A percentile compares a stretch with the other conserved stretches of the same genome.
phyloP scores from a whole-genome alignment of 108 stramenopile species.

The Skeletonema marinoi region DNA sequence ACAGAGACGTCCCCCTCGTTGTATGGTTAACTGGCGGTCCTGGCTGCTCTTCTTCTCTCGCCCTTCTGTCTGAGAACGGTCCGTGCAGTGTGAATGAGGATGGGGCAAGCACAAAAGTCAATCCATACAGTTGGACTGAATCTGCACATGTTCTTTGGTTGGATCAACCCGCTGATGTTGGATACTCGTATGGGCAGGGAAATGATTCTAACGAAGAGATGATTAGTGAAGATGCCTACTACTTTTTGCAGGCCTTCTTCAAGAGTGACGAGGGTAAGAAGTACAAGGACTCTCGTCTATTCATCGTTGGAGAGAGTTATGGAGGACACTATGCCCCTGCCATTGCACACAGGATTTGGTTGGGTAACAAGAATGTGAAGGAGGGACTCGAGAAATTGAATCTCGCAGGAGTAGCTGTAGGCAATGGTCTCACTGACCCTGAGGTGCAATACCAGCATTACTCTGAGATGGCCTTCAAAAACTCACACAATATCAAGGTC shows the following conservation, averaged over 20 bases:
- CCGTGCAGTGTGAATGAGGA: constrained; percentile 92
- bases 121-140: constrained; percentile 94
- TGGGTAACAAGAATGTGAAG: constrained; percentile 58
- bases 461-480: constrained; percentile 94
- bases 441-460: constrained; percentile 91
- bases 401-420: constrained; percentile 90
- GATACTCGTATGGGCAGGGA: constrained; percentile 89
- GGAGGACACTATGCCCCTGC: constrained; percentile 98
- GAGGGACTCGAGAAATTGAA: constrained; percentile 67
- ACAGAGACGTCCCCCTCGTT: constrained; percentile 74
- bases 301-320: constrained; percentile 90
- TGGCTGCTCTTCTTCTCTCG: constrained; percentile 87
- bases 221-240: constrained; percentile 94
- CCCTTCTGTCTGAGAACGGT: constrained; percentile 95
- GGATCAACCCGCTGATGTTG: constrained; percentile 97
- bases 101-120: constrained; percentile 83
- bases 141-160: constrained; percentile 96
- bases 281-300: constrained; percentile 72
- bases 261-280: constrained; percentile 83
- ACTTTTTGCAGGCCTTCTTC: constrained; percentile 93
- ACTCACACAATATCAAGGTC: constrained; percentile 84
- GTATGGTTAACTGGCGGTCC: constrained; percentile 98
- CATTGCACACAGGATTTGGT: constrained; percentile 76
- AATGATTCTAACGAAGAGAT: constrained; percentile 87
- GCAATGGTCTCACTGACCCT: constrained; percentile 96